A percentile compares a stretch with the other conserved stretches of the same genome.
phyloP scores from a whole-genome alignment of 2,329 filamentous ascomycete species.

The Calonectria multiphialidica region DNA sequence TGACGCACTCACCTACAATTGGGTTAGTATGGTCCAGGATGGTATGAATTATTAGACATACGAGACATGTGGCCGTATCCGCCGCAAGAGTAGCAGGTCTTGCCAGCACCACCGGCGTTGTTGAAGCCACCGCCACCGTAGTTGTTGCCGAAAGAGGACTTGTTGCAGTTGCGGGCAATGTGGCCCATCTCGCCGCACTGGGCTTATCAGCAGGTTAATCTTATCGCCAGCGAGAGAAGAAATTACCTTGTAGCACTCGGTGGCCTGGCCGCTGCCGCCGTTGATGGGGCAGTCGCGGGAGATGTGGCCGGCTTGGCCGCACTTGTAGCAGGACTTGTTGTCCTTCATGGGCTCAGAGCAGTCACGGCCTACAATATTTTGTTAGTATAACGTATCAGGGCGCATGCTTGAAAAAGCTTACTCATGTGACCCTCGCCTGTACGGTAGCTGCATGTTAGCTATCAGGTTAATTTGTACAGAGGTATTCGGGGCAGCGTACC shows the following conservation, averaged over 20 bases:
- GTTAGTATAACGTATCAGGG: not conserved
- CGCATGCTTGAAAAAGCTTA: slow-evolving; percentile 58
- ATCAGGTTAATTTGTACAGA: slow-evolving; percentile 4
- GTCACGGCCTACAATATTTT: slow-evolving; percentile 77
- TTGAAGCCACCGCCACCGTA: slow-evolving; percentile 62
- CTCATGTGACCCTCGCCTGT: slow-evolving; percentile 80
- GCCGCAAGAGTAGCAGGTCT: slow-evolving; percentile 98
- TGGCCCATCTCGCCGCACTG: slow-evolving; percentile 94
- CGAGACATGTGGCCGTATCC: slow-evolving; percentile 97
- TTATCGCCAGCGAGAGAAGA: not conserved
- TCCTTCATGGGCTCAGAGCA: slow-evolving; percentile 92
- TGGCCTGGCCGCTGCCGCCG: slow-evolving; percentile 60
- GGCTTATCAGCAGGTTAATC: slow-evolving; percentile 21
- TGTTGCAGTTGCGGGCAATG: slow-evolving; percentile 91
- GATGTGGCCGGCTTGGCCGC: slow-evolving; percentile 88
- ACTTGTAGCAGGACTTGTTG: slow-evolving; percentile 82
- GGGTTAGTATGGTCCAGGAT: slow-evolving; percentile 31
- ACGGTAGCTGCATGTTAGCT: slow-evolving; percentile 41
- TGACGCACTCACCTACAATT: slow-evolving; percentile 85
- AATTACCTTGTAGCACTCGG: slow-evolving; percentile 89
- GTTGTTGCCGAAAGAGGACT: slow-evolving; percentile 65
- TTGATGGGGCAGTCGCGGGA: slow-evolving; percentile 84
- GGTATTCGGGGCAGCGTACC: slow-evolving; percentile 61
- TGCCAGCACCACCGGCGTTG: slow-evolving; percentile 65
- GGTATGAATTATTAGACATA: slow-evolving; percentile 52